Conservation (phyloP, 108 stramenopile species). For the Discostella stelligeroides region DNA sequence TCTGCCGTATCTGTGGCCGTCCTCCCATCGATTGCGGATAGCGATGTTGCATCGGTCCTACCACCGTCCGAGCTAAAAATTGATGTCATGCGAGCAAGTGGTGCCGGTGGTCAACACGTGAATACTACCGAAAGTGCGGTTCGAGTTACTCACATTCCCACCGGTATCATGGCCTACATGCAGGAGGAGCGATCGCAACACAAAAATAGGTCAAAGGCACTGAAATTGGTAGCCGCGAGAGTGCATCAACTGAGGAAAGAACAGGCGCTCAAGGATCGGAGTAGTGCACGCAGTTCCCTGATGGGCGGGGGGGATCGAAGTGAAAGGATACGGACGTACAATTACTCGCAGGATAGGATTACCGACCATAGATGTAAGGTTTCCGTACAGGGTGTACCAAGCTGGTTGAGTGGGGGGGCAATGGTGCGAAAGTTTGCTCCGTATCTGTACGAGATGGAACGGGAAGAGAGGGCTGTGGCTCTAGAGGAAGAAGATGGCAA, state of each 20-base stretch:
- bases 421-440: constrained; percentile 78
- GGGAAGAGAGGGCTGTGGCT: constrained; percentile 66
- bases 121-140: constrained; percentile 99
- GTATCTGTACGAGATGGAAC: constrained; percentile 57
- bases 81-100: constrained; percentile 90
- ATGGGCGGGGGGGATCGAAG: constrained; percentile 93
- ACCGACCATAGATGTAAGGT: constrained; percentile 94
- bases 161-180: constrained; percentile 93
- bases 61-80: constrained; percentile 81
- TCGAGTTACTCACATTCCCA: constrained; percentile 96
- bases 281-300: constrained; percentile 68
- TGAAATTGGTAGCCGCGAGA: constrained; percentile 87
- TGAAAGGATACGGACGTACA: constrained; percentile 98
- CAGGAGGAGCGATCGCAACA: constrained; percentile 98
- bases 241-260: constrained; percentile 68
- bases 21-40: constrained; percentile 75
- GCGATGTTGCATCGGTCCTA: constrained; percentile 48
- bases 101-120: constrained; percentile 92
- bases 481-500: constrained; percentile 59
- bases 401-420: constrained; percentile 53
- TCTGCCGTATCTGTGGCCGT: constrained; percentile 94
- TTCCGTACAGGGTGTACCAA: constrained; percentile 68
- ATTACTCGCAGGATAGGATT: constrained; percentile 96
- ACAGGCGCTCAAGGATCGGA: constrained; percentile 55
- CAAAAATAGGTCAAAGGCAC: constrained; percentile 93